Evolutionary conservation across 1,284 basidiomycete species (phyloP).

Genomic region (Cryptococcus sp.): DNA sequence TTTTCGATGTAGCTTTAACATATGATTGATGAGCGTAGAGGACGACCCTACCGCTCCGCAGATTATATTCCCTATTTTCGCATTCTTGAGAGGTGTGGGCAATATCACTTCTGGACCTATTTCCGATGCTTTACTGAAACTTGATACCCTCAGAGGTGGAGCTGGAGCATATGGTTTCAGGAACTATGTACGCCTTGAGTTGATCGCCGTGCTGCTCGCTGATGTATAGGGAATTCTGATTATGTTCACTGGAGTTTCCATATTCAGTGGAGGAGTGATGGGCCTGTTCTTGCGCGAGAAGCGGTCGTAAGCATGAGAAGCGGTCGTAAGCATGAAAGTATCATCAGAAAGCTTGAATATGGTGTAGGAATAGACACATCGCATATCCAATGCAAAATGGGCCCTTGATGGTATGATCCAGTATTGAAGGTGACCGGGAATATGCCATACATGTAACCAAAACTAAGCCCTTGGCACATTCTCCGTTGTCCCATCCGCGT

Average conservation of each 20-base stretch:
- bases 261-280: constrained; percentile 9
- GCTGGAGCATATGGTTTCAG: constrained; percentile 41
- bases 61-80: constrained; percentile 40
- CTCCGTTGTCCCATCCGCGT: constrained; percentile 24
- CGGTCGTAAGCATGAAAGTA: too few species aligned
- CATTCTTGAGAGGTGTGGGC: constrained; percentile 42
- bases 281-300: constrained; percentile 9
- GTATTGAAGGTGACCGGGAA: neutral
- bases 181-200: constrained; percentile 31
- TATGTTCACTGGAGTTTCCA: constrained; percentile 13
- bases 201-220: neutral
- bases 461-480: neutral
- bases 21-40: constrained; percentile 20
- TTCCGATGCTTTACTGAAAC: constrained; percentile 30
- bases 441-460: neutral
- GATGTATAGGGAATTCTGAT: constrained; percentile 11
- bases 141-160: constrained; percentile 18
- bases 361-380: too few species aligned
- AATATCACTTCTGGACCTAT: constrained; percentile 43
- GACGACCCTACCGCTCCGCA: constrained; percentile 40
- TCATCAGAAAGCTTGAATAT: too few species aligned
- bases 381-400: too few species aligned
- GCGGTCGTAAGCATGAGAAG: neutral
- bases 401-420: neutral
- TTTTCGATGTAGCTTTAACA: neutral